Conservation (phyloP, 495 filamentous ascomycete species). For the Baudoinia panamericana region DNA sequence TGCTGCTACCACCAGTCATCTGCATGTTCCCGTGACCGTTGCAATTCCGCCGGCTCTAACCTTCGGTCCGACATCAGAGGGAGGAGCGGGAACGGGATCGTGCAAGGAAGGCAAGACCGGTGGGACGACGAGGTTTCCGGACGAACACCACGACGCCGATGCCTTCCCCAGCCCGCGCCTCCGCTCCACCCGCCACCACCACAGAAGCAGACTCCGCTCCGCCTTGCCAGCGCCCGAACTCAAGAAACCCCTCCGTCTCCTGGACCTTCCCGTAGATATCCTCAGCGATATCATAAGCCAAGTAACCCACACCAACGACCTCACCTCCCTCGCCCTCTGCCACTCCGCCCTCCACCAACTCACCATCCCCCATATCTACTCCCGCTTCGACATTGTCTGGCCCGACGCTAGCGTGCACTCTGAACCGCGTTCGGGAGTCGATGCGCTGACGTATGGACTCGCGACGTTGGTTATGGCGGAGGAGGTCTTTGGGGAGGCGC, state of each 20-base stretch:
- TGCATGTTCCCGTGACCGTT: conserved; percentile 3
- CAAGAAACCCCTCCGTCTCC: conserved; percentile 38
- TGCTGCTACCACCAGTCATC: conserved; percentile 8
- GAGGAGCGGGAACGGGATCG: neutral
- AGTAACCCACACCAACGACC: conserved; percentile 80
- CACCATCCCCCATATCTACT: conserved; percentile 77
- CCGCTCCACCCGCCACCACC: conserved; percentile 17
- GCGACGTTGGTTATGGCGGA: conserved; percentile 73
- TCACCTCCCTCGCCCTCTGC: conserved; percentile 69
- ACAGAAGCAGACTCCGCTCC: conserved; percentile 27
- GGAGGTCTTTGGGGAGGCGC: conserved; percentile 48
- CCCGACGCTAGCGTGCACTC: conserved; percentile 54
- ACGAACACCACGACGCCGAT: conserved; percentile 19
- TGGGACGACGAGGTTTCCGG: conserved; percentile 17
- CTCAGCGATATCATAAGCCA: conserved; percentile 81
- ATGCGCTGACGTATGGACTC: conserved; percentile 83
- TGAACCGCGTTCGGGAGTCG: conserved; percentile 62
- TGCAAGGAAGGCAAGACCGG: conserved; percentile 12
- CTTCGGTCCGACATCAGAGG: neutral
- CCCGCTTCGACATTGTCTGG: conserved; percentile 90
- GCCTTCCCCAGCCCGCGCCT: conserved; percentile 12
- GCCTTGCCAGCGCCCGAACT: conserved; percentile 13
- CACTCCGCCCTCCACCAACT: conserved; percentile 74
- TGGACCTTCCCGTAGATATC: conserved; percentile 79
- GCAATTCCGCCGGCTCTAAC: neutral